Base-by-base conservation (phyloP, 345 rosid species). In the Arabidopsis arenosa region DNA sequence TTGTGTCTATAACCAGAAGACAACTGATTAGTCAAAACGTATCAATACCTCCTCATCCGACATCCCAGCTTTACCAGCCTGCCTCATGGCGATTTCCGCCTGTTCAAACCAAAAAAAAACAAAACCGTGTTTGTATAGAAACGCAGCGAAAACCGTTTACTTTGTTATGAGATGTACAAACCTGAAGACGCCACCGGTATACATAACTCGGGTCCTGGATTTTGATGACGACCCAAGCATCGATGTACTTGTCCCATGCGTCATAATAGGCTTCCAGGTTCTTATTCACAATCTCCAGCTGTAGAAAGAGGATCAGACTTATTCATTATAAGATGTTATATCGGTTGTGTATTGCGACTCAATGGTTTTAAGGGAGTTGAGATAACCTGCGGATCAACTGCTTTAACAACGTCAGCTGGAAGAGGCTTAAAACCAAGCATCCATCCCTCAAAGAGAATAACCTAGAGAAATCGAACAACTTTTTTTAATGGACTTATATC, bases 71-170 rank as follows among this genome's bases (percentile, higher is more conserved):
- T 88, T 79, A 9, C 98, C 99, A 4, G 84, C 90, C 79, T 90
- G 86, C 81, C 93, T 90, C 98, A 92, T 92, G 51, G 93, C 94
- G 65, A 95, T 81, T 85, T 95, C 97, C 11, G 98, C 99, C 98
- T 94, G 86, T 72, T 67, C 70, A 76, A 67, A 56, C 54, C 75
- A 36, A 47, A 23, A 18, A 18, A 23, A 58, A 9, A 32, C 9
- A 14, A n/a, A 21, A 0, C 12, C 7, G 5, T 12, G 14, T 32
- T 76, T 32, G 48, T 23, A 68, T 15, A 9, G 9, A 33, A 12
- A 49, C 9, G 1, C 21, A 64, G 45, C 3, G 3, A 12, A 17
- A 41, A 32, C 49, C 7, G 4, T 33, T 39, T 23, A 4, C n/a
- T 54, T 10, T 39, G 32, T 40, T 71, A 0, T 17, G 10, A 26